Percentiles rank a stretch among this genome's conserved stretches.
Evolutionary conservation across 2,329 filamentous ascomycete species (phyloP).

Genomic region (Colletotrichum cordylinicola): DNA sequence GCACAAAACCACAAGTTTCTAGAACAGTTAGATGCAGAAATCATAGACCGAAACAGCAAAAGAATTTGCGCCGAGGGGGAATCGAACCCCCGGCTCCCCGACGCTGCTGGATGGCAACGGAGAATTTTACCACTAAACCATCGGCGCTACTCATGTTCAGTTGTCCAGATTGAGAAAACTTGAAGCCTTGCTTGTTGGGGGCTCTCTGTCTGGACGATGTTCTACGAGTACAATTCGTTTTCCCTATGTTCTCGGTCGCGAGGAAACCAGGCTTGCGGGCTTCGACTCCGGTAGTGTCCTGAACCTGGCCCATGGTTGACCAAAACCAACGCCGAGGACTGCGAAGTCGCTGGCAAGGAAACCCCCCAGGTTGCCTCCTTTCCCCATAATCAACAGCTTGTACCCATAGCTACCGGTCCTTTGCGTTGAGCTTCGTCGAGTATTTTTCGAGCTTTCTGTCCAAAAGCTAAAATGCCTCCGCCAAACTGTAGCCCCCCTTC

Average conservation of each 20-base stretch:
- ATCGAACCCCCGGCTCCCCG: constrained; percentile 1
- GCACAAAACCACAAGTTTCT: too few species aligned
- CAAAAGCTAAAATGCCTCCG: neutral
- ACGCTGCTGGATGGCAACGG: neutral
- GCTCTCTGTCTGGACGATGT: neutral
- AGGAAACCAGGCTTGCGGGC: rapidly evolving
- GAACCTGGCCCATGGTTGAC: neutral
- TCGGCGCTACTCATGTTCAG: neutral
- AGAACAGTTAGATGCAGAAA: too few species aligned
- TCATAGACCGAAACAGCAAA: too few species aligned
- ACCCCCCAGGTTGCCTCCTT: neutral
- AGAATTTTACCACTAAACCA: constrained; percentile 14
- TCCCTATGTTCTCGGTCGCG: neutral
- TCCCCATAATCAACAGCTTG: rapidly evolving
- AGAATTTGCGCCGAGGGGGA: constrained; percentile 13
- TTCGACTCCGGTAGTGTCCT: neutral
- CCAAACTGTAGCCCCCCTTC: neutral
- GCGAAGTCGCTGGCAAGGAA: too few species aligned
- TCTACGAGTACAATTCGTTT: too few species aligned
- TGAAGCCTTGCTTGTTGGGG: neutral
- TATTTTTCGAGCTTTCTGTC: too few species aligned
- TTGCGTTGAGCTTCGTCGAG: neutral
- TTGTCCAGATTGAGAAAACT: neutral
- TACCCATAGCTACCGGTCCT: rapidly evolving
- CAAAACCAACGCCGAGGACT: rapidly evolving